Conservation (phyloP, 2,329 filamentous ascomycete genomes). For the Colletotrichum sp. region DNA sequence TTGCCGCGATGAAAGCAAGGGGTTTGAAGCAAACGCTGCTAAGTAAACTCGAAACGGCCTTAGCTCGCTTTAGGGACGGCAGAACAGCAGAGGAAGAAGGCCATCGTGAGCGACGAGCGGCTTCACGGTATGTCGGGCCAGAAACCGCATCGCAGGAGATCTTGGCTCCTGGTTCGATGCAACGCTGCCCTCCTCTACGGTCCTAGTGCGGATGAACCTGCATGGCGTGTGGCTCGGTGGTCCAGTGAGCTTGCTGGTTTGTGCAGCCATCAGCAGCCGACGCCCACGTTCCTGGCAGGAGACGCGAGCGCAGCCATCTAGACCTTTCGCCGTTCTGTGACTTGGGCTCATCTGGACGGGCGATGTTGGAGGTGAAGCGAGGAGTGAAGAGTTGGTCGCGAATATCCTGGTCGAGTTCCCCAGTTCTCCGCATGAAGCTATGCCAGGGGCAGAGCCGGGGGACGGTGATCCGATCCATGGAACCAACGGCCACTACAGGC, state of each 20-base stretch:
- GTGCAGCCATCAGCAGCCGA: neutral
- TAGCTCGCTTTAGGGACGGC: neutral
- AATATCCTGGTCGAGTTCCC: neutral
- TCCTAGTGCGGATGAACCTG: neutral
- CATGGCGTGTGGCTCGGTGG: neutral
- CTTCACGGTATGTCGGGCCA: slow-evolving; percentile 16
- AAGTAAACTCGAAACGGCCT: neutral
- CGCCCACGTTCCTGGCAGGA: neutral
- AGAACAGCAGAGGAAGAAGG: neutral
- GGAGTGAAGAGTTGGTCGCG: neutral
- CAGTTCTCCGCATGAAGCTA: slow-evolving; percentile 9
- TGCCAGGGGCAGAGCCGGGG: neutral
- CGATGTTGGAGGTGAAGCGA: neutral
- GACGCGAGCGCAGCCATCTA: neutral
- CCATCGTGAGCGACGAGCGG: neutral
- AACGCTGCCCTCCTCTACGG: neutral
- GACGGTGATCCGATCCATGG: neutral
- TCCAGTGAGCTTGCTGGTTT: neutral
- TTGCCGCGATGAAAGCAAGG: neutral
- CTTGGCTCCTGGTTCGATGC: slow-evolving; percentile 3
- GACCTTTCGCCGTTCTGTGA: neutral
- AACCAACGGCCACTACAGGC: neutral
- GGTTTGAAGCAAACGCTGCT: neutral
- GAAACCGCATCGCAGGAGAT: slow-evolving; percentile 4
- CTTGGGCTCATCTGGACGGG: neutral